phyloP scores from a whole-genome alignment of 345 rosid species.

The Schrenkiella parvula region DNA sequence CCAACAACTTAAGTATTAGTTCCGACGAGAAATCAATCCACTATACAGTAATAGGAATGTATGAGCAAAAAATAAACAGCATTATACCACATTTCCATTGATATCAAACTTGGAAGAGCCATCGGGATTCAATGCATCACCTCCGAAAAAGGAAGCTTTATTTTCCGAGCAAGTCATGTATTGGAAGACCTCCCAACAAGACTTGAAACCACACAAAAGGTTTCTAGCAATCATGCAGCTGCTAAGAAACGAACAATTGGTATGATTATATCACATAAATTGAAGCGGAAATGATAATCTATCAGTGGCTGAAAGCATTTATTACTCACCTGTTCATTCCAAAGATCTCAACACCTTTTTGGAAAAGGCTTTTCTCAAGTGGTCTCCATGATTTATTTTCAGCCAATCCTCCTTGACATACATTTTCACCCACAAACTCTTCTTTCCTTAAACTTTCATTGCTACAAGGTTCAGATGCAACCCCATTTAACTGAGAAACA shows the following conservation, averaged over 20 bases:
- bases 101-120: constrained; percentile 80
- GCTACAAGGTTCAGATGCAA: constrained; percentile 42
- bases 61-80: constrained; percentile 22
- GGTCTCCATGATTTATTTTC: constrained; percentile 73
- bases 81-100: constrained; percentile 61
- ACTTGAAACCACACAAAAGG: constrained; percentile 84
- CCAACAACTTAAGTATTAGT: constrained; percentile 13
- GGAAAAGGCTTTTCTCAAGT: constrained; percentile 80
- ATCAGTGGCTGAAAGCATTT: neutral
- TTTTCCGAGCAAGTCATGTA: constrained; percentile 73
- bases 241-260: constrained; percentile 25
- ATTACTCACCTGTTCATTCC: constrained; percentile 81
- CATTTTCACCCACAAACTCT: constrained; percentile 62
- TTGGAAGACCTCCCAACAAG: constrained; percentile 87
- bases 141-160: constrained; percentile 54
- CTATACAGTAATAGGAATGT: neutral
- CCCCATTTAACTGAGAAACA: constrained; percentile 39
- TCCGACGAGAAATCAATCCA: neutral
- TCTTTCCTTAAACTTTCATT: constrained; percentile 56
- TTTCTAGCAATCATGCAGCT: constrained; percentile 95
- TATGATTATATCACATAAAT: neutral
- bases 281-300: neutral
- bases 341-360: constrained; percentile 92
- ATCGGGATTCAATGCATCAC: constrained; percentile 64
- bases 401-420: constrained; percentile 42